Conservation (phyloP, 225 moss, liverwort and hornwort genomes). For the Sphagnum tenellum region DNA sequence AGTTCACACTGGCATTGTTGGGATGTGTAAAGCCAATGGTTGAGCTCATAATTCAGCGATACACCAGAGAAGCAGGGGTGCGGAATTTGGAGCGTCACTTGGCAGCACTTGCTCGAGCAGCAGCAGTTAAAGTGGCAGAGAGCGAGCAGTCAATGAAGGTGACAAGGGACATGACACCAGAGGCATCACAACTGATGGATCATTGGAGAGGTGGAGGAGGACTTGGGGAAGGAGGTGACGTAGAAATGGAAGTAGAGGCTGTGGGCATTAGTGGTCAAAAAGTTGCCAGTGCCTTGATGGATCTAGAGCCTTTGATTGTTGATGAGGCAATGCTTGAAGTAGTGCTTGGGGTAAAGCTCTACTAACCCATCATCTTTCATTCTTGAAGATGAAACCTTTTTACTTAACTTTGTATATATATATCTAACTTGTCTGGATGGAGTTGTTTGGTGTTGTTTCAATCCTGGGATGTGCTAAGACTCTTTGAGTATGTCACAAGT, state of each 20-base stretch:
- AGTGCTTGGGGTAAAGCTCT: slow-evolving; percentile 30
- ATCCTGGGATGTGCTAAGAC: no score
- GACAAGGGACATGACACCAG: slow-evolving; percentile 12
- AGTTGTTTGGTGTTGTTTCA: no score
- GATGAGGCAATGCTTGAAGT: slow-evolving; percentile 43
- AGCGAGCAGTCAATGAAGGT: slow-evolving; percentile 19
- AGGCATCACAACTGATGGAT: slow-evolving; percentile 13
- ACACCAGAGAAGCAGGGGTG: slow-evolving; percentile 59
- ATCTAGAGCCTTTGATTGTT: slow-evolving; percentile 38
- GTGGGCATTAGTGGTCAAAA: slow-evolving; percentile 13
- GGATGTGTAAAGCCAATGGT: slow-evolving; percentile 19
- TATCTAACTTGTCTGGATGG: no score
- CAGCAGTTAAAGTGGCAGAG: slow-evolving; percentile 57
- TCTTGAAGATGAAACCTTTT: no score
- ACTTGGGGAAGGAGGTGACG: slow-evolving; percentile 27
- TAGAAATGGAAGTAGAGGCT: slow-evolving; percentile 42
- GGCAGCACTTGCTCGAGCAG: slow-evolving; percentile 51
- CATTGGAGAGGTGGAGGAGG: slow-evolving; percentile 13
- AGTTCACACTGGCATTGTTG: no score
- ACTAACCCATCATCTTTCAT: no score
- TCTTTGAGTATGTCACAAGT: no score
- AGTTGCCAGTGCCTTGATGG: slow-evolving; percentile 8
- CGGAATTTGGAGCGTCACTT: slow-evolving; percentile 46
- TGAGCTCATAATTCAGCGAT: slow-evolving; percentile 50
- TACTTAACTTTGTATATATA: no score